Evolutionary conservation across 257 asterid genomes (phyloP).

Genomic region (Agastache rugosa): DNA sequence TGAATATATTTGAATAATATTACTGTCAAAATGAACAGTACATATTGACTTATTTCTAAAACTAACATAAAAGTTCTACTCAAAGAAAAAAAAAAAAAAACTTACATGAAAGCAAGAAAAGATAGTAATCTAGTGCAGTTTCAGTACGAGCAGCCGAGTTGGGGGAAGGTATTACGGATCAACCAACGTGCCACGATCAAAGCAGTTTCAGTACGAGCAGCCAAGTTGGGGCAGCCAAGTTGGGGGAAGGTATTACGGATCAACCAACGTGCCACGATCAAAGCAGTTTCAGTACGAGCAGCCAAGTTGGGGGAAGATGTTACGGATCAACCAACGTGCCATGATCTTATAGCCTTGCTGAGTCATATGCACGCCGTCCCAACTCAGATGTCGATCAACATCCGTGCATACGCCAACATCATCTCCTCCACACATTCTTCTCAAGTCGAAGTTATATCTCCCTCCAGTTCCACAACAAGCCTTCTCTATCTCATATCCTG

Average conservation of each 20-base stretch:
- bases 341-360: neutral
- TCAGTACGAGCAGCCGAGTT: too few relatives aligned
- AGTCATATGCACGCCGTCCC: neutral
- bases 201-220: neutral
- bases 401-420: neutral
- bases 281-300: neutral
- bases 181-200: too few relatives aligned
- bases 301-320: neutral
- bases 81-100: too few relatives aligned
- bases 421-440: neutral
- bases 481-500: neutral
- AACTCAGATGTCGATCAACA: neutral
- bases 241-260: neutral
- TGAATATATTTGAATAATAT: slow-evolving; percentile 20
- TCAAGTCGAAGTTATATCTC: neutral
- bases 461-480: neutral
- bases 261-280: neutral
- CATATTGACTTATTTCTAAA: too few relatives aligned
- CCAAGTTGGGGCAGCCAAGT: too few relatives aligned
- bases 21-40: too few relatives aligned
- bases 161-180: too few relatives aligned
- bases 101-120: too few relatives aligned
- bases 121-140: too few relatives aligned
- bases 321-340: neutral
- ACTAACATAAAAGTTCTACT: too few relatives aligned